Evolutionary conservation across 2,329 filamentous ascomycete species (phyloP).

Genomic region (Aspergillus novofumigatus): DNA sequence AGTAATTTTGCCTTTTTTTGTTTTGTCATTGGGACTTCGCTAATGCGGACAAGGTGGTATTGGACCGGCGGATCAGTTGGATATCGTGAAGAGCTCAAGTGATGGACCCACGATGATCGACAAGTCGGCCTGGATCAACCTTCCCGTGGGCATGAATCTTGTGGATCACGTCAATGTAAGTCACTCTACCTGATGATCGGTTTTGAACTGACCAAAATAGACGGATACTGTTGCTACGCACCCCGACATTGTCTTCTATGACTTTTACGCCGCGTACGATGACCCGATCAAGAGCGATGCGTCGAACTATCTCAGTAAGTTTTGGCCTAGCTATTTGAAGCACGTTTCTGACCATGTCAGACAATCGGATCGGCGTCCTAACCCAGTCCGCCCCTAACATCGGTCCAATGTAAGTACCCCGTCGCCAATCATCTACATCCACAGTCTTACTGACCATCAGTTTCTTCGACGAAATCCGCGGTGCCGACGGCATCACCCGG

Average conservation of each 20-base stretch:
- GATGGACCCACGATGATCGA: constrained; percentile 6
- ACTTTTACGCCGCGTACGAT: constrained; percentile 8
- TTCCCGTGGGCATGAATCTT: constrained; percentile 6
- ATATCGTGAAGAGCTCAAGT: constrained; percentile 5
- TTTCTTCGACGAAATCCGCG: constrained; percentile 8
- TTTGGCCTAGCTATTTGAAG: too few species aligned
- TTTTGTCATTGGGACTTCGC: not conserved
- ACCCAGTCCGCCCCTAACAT: constrained; percentile 15
- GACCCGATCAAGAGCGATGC: constrained; percentile 9
- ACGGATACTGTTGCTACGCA: constrained; percentile 13
- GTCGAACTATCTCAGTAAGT: constrained; percentile 10
- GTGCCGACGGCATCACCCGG: constrained; percentile 3
- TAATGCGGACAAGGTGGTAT: constrained; percentile 7
- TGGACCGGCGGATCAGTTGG: constrained; percentile 6
- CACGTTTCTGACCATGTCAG: constrained; percentile 5
- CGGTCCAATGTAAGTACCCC: constrained; percentile 8
- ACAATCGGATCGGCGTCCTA: constrained; percentile 8
- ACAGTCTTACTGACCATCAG: not conserved
- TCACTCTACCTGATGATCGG: not conserved
- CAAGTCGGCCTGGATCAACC: constrained; percentile 6
- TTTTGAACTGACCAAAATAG: not conserved
- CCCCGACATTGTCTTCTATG: constrained; percentile 7
- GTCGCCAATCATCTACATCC: too few species aligned
- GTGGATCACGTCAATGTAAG: constrained; percentile 5
- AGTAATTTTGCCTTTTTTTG: constrained; percentile 2